phyloP scores from a whole-genome alignment of 106 monocot species.

The Dendrobium huoshanense region DNA sequence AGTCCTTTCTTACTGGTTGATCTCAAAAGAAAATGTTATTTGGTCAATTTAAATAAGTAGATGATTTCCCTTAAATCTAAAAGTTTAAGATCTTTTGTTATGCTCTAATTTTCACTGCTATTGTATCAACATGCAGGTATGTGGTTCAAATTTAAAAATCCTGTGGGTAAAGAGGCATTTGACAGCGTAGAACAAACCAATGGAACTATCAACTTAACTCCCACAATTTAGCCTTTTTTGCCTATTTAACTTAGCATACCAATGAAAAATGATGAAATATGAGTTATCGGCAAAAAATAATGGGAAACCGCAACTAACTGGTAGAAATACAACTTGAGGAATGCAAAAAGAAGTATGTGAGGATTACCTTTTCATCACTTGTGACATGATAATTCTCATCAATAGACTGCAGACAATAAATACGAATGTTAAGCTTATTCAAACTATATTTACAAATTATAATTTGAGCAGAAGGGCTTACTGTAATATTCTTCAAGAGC shows the following conservation, averaged over 20 bases:
- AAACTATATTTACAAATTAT: not conserved
- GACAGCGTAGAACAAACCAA: not conserved
- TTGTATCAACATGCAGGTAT: not conserved
- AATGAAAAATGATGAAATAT: not conserved
- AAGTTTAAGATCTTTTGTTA: too few relatives aligned
- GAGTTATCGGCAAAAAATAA: not conserved
- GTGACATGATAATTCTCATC: slow-evolving; percentile 69
- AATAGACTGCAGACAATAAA: slow-evolving; percentile 58
- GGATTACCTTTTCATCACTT: slow-evolving; percentile 72
- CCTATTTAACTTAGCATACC: not conserved
- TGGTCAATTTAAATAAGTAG: too few relatives aligned
- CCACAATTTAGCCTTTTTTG: not conserved
- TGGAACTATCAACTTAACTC: not conserved
- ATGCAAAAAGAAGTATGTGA: not conserved
- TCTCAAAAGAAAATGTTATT: too few relatives aligned
- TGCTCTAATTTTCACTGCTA: not conserved
- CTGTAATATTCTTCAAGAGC: slow-evolving; percentile 81
- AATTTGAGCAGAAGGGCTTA: slow-evolving; percentile 15
- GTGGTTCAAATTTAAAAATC: not conserved
- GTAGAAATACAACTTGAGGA: not conserved
- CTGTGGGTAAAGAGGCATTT: not conserved
- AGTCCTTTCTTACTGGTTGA: too few relatives aligned
- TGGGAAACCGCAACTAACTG: not conserved
- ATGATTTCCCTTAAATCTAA: too few relatives aligned
- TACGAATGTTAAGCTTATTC: not conserved